Conservation (phyloP, 768 basidiomycete species). For the Lyophyllum semitale region DNA sequence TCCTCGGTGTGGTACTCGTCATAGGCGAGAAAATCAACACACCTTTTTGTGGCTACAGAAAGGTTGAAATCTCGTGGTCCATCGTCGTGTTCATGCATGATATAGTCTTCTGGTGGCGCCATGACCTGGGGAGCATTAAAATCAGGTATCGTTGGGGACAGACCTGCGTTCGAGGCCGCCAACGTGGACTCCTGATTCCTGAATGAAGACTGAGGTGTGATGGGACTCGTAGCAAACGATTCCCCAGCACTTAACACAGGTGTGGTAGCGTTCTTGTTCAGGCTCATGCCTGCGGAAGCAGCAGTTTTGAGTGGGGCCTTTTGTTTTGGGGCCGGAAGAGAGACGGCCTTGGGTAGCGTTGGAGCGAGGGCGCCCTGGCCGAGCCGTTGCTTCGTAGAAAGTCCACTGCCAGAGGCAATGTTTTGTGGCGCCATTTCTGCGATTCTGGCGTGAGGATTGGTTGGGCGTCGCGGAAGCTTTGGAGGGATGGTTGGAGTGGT, state of each 20-base stretch:
- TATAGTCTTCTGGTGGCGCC: slow-evolving; percentile 6
- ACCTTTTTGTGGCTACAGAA: background rate
- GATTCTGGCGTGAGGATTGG: slow-evolving; percentile 24
- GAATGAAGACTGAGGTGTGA: background rate
- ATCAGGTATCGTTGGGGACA: slow-evolving; percentile 2
- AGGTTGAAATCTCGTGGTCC: background rate
- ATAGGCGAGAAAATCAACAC: background rate
- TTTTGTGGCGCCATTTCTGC: slow-evolving; percentile 13
- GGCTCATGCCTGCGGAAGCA: slow-evolving; percentile 16
- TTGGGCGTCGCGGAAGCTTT: slow-evolving; percentile 18
- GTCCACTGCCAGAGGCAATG: slow-evolving; percentile 31
- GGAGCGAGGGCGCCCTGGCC: slow-evolving; percentile 40
- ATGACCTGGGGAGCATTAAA: background rate
- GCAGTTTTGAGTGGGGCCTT: background rate
- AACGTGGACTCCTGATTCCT: slow-evolving; percentile 17
- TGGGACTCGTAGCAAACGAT: background rate
- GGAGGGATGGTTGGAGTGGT: slow-evolving; percentile 1
- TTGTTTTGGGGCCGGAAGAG: slow-evolving; percentile 14
- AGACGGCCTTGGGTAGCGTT: slow-evolving; percentile 34
- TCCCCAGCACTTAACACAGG: slow-evolving; percentile 1
- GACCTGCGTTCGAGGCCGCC: slow-evolving; percentile 20
- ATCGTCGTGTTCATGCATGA: background rate
- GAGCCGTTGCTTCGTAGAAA: slow-evolving; percentile 55
- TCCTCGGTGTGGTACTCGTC: background rate
- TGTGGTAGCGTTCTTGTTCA: slow-evolving; percentile 27